These are phyloP conservation scores for Phycomyces nitens DNA, from an alignment of 192 early-diverging fungal species.

Conservation along the genomic window DNA sequence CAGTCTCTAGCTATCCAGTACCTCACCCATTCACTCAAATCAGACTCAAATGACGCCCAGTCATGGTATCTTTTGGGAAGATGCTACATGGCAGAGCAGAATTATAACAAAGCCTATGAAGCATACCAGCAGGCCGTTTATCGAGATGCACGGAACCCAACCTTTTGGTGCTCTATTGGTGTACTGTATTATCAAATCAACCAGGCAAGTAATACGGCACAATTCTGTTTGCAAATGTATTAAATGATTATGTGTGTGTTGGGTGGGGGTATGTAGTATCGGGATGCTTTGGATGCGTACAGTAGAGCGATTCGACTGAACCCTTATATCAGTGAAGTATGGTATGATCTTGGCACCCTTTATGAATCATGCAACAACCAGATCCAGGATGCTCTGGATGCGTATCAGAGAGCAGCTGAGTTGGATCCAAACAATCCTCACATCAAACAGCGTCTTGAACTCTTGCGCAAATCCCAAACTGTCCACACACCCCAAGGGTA, in stretches of 20 bases:
- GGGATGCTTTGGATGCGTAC: slow-evolving; percentile 97
- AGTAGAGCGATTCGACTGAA: slow-evolving; percentile 92
- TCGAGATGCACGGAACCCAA: slow-evolving; percentile 89
- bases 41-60: slow-evolving; percentile 83
- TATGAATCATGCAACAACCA: slow-evolving; percentile 99
- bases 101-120: slow-evolving; percentile 95
- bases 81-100: slow-evolving; percentile 94
- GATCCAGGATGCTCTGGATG: slow-evolving; percentile 94
- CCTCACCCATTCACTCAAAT: slow-evolving; percentile 79
- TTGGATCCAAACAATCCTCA: slow-evolving; percentile 86
- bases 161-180: slow-evolving; percentile 99
- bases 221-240: background rate
- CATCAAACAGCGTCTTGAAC: slow-evolving; percentile 73
- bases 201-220: slow-evolving; percentile 52
- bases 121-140: slow-evolving; percentile 97
- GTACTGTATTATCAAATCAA: slow-evolving; percentile 97
- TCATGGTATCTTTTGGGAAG: slow-evolving; percentile 95
- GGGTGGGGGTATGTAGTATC: slow-evolving; percentile 71
- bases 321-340: slow-evolving; percentile 94
- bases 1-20: slow-evolving; percentile 81
- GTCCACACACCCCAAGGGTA: slow-evolving; percentile 7
- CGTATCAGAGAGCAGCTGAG: slow-evolving; percentile 91
- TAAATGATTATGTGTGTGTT: too few relatives aligned
- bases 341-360: slow-evolving; percentile 95
- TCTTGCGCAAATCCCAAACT: slow-evolving; percentile 26